Evolutionary conservation across 2,329 filamentous ascomycete genomes (phyloP).

Genomic region (Paecilomyces fulvus): DNA sequence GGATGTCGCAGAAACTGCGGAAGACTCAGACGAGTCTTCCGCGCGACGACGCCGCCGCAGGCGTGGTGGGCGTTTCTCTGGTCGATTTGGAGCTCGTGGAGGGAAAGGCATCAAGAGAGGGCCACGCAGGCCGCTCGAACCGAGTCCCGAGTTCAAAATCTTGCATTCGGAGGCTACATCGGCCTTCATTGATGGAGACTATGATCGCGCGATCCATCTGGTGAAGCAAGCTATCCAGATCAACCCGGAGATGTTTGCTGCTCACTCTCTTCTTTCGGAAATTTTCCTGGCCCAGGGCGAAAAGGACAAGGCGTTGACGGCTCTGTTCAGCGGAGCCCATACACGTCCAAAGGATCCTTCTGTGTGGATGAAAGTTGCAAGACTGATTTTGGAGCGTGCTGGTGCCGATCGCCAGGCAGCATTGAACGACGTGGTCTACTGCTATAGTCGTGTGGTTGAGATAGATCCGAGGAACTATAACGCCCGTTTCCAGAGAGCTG

Average conservation of each 20-base stretch:
- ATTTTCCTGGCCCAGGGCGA: conserved; percentile 50
- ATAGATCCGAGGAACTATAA: conserved; percentile 45
- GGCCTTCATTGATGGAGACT: conserved; percentile 41
- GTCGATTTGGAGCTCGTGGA: conserved; percentile 31
- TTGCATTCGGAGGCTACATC: conserved; percentile 40
- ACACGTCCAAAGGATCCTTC: conserved; percentile 46
- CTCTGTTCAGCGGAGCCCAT: conserved; percentile 51
- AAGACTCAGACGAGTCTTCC: conserved; percentile 16
- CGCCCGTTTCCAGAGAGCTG: conserved; percentile 47
- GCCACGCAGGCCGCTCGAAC: conserved; percentile 38
- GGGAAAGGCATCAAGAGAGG: conserved; percentile 39
- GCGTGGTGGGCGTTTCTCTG: conserved; percentile 25
- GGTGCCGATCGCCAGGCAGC: conserved; percentile 36
- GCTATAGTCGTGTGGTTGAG: conserved; percentile 46
- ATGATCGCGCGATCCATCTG: conserved; percentile 34
- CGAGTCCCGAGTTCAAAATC: conserved; percentile 40
- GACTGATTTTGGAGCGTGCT: conserved; percentile 44
- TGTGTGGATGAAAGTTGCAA: conserved; percentile 51
- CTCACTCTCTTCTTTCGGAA: conserved; percentile 53
- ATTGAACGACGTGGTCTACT: conserved; percentile 44
- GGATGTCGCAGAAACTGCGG: conserved; percentile 9
- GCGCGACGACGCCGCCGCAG: conserved; percentile 21
- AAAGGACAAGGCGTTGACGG: conserved; percentile 47
- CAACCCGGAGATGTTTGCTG: conserved; percentile 56
- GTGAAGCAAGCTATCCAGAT: conserved; percentile 43